A percentile compares a stretch with the other conserved stretches of the same genome.
These are phyloP conservation scores for Hypomontagnella submonticulosa DNA, from an alignment of 495 filamentous ascomycete species.

Conservation along the genomic window DNA sequence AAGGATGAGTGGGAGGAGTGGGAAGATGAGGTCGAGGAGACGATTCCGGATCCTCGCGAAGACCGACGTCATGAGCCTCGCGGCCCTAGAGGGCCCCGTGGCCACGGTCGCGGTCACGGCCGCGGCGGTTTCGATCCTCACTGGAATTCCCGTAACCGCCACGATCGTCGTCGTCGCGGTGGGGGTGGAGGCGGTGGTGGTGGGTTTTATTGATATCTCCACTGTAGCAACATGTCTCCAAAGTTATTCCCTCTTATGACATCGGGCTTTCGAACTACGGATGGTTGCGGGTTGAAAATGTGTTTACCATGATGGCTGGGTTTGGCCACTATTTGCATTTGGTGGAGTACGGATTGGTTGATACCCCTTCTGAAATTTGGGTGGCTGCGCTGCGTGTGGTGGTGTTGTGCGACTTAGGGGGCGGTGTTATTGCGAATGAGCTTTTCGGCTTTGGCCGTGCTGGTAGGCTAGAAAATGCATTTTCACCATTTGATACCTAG, in stretches of 20 bases:
- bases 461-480: no score
- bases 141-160: conserved; percentile 38
- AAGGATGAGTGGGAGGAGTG: conserved; percentile 82
- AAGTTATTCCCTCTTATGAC: not conserved
- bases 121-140: conserved; percentile 42
- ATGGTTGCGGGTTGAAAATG: conserved; percentile 10
- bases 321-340: conserved; percentile 24
- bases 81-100: conserved; percentile 44
- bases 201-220: conserved; percentile 28
- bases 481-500: no score
- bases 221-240: not conserved
- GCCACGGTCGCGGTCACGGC: conserved; percentile 45
- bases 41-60: conserved; percentile 51
- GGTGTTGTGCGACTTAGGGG: no score
- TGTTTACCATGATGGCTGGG: conserved; percentile 3
- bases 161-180: conserved; percentile 45
- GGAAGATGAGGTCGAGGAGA: conserved; percentile 71
- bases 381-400: no score
- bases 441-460: no score
- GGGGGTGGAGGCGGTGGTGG: conserved; percentile 38
- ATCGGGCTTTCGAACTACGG: not conserved
- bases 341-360: conserved; percentile 40
- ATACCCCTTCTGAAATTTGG: conserved; percentile 35
- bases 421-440: no score
- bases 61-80: conserved; percentile 49